Evolutionary conservation across 2,329 filamentous ascomycete genomes (phyloP), one percentile per base, ranked within the genome.

Genomic region (Phialophora expanda): DNA sequence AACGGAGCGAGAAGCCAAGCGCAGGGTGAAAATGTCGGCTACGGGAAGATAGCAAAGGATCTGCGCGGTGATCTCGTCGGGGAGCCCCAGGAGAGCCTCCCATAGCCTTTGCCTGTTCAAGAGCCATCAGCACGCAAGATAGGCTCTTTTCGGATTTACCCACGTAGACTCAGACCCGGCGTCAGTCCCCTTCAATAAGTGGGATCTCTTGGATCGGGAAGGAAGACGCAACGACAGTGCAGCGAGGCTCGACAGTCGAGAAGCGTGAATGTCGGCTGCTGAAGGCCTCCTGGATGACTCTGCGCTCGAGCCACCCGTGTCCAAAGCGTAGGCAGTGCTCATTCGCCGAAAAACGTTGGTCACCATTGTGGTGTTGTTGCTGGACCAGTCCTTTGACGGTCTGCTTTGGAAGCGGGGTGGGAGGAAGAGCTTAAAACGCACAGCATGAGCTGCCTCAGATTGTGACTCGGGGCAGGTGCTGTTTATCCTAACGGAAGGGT

Each of bases 1-100:
- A 50, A 66, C 26, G 8, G 64, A 54, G 24, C 62, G 65, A 26
- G 62, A 69, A 9, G 67, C 61, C 34, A 58, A 57, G 3, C 67
- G 67, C 2, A 70, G 62, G 8, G 62, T 60, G 11, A 67, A 60
- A 26, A 67, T 56, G 34, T 70, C 69, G 14, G 50, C 14, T 8
- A 28, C 38, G 24, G 58, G 34, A 20, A 70, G 69, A 51, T 67
- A 54, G 48, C 62, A 69, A 24, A 70, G 53, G 54, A 70, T 64
- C 9, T 67, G 62, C n/a, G 58, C 55, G 12, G 61, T 55, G 57
- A 70, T 69, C 26, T 70, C 69, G 24, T 67, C 60, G n/a, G 69
- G 69, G 3, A 70, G 54, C 9, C 58, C 59, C 20, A 67, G 62
- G n/a, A 70, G 65, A 4, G 60, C 57, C 14, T 69, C 61, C n/a